Evolutionary conservation across 805 yeast species (phyloP), one percentile per base, ranked within the genome.

Genomic region (Metschnikowia hibisci): DNA sequence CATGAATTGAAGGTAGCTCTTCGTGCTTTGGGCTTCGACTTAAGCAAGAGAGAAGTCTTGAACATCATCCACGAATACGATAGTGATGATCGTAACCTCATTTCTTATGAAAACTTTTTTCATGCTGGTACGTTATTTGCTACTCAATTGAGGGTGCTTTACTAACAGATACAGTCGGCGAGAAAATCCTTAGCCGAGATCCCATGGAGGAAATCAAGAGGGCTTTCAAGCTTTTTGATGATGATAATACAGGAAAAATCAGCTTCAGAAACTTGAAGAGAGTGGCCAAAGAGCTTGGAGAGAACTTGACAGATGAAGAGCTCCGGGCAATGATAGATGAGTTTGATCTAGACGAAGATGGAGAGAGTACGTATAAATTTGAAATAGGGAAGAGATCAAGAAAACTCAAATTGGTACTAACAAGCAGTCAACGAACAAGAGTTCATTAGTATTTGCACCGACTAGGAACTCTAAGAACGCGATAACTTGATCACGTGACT

Each of bases 251-350:
- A 0, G 97, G 97, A 0, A 85, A 83, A 59, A 89, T 90, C 50
- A 53, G 85, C 43, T 69, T 91, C 39, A 76, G 90, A 51, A 86
- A 89, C 58, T 73, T 93, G 46, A 79, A 95, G 62, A 76, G 93
- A 47, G 96, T 91, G 1, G 93, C 97, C 9, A 85, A 86, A 54
- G 97, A 91, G 52, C 67, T 93, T 45, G 97, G 96, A 2, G 99
- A 93, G 62, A 86, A 84, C 54, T 68, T 93, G 45, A 82, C 87
- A 5, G 99, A 93, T 53, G 96, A 88, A 46, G 99, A 93, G 58
- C 71, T 93, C 40, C 76, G 86, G 52, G 97, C 97, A 4, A 93
- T 93, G 99, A 93, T 93, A 51, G 96, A 90, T 48, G 98, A 91
- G 63, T 93, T 93, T 60, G 99, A 93, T 66, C 67, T 90, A 40